Evolutionary conservation across 2,329 filamentous ascomycete genomes (phyloP).

Genomic region (Reticulascus tulasneorum): DNA sequence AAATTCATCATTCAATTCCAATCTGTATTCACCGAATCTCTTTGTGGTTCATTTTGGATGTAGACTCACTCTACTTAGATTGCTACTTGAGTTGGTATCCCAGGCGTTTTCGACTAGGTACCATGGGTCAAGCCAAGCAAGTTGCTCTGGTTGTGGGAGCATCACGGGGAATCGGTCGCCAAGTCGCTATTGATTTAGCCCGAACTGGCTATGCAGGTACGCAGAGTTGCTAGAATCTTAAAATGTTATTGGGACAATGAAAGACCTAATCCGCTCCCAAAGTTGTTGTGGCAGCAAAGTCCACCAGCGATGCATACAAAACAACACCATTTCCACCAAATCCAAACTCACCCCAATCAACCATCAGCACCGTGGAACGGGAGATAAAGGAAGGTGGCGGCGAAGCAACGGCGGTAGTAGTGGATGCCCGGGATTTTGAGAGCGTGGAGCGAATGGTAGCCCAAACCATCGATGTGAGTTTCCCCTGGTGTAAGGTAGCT

Average conservation of each 20-base stretch:
- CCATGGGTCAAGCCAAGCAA: conserved; percentile 9
- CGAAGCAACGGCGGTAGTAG: conserved; percentile 59
- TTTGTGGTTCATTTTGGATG: too few species aligned
- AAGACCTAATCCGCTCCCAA: not conserved
- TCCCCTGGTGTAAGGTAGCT: conserved; percentile 12
- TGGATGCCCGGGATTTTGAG: conserved; percentile 64
- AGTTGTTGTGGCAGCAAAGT: conserved; percentile 78
- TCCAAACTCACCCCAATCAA: conserved; percentile 70
- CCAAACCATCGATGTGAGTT: conserved; percentile 44
- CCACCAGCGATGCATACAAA: conserved; percentile 58
- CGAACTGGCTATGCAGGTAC: conserved; percentile 66
- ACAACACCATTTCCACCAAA: conserved; percentile 64
- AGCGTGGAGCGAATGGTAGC: conserved; percentile 59
- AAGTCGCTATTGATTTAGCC: conserved; percentile 74
- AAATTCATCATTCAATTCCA: too few species aligned
- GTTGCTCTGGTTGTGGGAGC: conserved; percentile 73
- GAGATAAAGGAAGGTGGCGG: conserved; percentile 67
- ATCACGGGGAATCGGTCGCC: conserved; percentile 75
- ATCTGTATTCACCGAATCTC: too few species aligned
- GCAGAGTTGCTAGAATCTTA: conserved; percentile 4
- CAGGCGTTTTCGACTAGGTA: too few species aligned
- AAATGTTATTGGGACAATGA: not conserved
- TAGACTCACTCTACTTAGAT: too few species aligned
- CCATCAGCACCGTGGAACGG: conserved; percentile 73
- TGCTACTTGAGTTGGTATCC: too few species aligned